These are phyloP conservation scores for Amauroascus verrucosus DNA, from an alignment of 2,329 filamentous ascomycete genomes.

Conservation along the genomic window DNA sequence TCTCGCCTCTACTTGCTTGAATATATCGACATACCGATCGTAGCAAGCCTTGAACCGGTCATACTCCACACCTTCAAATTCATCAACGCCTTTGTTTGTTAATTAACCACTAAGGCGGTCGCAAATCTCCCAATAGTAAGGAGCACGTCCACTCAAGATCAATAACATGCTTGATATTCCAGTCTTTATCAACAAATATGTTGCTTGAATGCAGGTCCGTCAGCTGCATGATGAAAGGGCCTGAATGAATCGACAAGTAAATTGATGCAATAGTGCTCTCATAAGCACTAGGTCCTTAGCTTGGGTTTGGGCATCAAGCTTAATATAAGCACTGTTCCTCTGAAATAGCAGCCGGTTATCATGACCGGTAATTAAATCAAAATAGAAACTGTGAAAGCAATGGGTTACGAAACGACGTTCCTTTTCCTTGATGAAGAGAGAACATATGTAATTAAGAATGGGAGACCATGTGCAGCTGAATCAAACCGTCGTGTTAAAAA, in stretches of 20 bases:
- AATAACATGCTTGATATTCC: constrained; percentile 28
- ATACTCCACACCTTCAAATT: background rate
- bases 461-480: too few relatives aligned
- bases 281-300: constrained; percentile 20
- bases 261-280: constrained; percentile 23
- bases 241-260: constrained; percentile 24
- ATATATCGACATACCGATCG: constrained; percentile 11
- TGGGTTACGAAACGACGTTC: too few relatives aligned
- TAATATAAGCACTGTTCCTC: constrained; percentile 15
- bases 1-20: background rate
- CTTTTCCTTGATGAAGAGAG: too few relatives aligned
- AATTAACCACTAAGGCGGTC: too few relatives aligned
- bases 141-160: constrained; percentile 29
- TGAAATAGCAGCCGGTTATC: constrained; percentile 21
- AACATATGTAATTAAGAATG: too few relatives aligned
- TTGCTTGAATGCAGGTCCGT: constrained; percentile 28
- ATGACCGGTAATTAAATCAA: constrained; percentile 20
- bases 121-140: too few relatives aligned
- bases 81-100: constrained; percentile 13
- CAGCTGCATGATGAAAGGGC: constrained; percentile 27
- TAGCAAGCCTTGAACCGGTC: background rate
- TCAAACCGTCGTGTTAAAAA: too few relatives aligned
- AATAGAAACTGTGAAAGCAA: constrained; percentile 19
- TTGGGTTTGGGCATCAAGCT: constrained; percentile 6
- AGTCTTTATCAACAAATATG: constrained; percentile 20